Evolutionary conservation across 2,329 filamentous ascomycete genomes (phyloP).

Genomic region (Dothidotthia symphoricarpi): DNA sequence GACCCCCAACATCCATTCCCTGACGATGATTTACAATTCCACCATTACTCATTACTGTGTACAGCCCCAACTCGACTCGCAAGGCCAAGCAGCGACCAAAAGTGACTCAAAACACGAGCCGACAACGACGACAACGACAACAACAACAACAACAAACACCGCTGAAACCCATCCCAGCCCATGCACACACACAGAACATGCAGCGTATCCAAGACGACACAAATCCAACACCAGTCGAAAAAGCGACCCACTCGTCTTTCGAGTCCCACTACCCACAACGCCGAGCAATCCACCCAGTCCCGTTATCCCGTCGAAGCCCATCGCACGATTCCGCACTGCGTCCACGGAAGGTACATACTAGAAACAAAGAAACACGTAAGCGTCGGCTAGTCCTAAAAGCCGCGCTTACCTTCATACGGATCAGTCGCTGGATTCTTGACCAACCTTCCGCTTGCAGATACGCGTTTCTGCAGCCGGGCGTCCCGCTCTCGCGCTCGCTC

Average conservation of each 20-base stretch:
- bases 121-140: too few species aligned
- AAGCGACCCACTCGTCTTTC: not conserved
- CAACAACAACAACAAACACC: too few species aligned
- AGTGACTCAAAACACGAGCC: too few species aligned
- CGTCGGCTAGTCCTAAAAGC: conserved; percentile 27
- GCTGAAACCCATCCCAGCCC: too few species aligned
- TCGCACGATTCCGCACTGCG: conserved; percentile 29
- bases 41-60: conserved; percentile 16
- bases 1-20: too few species aligned
- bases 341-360: conserved; percentile 39
- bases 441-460: conserved; percentile 44
- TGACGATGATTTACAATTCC: too few species aligned
- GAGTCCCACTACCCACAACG: not conserved
- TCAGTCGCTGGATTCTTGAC: conserved; percentile 36
- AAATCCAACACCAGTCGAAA: not conserved
- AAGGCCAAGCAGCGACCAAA: not conserved
- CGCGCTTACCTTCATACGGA: conserved; percentile 36
- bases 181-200: too few species aligned
- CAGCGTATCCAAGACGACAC: conserved; percentile 4
- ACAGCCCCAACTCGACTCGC: not conserved
- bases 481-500: conserved; percentile 41
- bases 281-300: conserved; percentile 2
- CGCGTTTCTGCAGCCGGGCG: conserved; percentile 41
- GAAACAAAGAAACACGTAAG: conserved; percentile 30
- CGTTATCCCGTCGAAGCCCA: conserved; percentile 32